Conservation (phyloP, 495 filamentous ascomycete species). For the Lophium mytilinum region DNA sequence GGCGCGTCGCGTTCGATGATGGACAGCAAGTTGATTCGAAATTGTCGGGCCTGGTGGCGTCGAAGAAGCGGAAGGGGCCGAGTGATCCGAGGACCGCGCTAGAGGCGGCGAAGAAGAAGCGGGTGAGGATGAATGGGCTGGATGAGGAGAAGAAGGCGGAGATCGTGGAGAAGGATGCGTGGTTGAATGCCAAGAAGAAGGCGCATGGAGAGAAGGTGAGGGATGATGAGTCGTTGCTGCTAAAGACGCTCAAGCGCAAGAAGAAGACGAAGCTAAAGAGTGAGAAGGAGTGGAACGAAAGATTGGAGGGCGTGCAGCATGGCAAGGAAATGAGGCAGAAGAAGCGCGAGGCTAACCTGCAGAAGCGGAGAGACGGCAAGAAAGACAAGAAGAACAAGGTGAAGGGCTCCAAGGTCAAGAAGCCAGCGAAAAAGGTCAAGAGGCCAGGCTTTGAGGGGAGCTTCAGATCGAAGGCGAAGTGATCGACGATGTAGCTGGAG, state of each 20-base stretch:
- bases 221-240: conserved; percentile 79
- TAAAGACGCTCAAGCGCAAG: conserved; percentile 92
- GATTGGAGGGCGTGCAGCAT: conserved; percentile 65
- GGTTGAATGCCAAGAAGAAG: conserved; percentile 84
- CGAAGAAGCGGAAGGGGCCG: conserved; percentile 60
- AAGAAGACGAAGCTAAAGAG: conserved; percentile 84
- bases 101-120: conserved; percentile 59
- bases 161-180: conserved; percentile 85
- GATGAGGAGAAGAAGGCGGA: conserved; percentile 71
- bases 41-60: conserved; percentile 51
- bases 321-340: conserved; percentile 70
- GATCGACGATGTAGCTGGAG: too few species aligned
- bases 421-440: conserved; percentile 45
- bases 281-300: conserved; percentile 79
- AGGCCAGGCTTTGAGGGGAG: conserved; percentile 89
- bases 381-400: conserved; percentile 50
- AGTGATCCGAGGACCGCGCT: conserved; percentile 71
- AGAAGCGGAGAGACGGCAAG: conserved; percentile 69
- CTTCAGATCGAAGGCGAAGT: conserved; percentile 49
- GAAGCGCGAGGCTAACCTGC: conserved; percentile 82
- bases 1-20: conserved; percentile 77
- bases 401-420: conserved; percentile 51
- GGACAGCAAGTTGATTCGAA: conserved; percentile 66
- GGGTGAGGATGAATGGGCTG: conserved; percentile 58
- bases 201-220: conserved; percentile 83